Evolutionary conservation across 78 protist genomes (phyloP).

Genomic region (Pirum gemmata): DNA sequence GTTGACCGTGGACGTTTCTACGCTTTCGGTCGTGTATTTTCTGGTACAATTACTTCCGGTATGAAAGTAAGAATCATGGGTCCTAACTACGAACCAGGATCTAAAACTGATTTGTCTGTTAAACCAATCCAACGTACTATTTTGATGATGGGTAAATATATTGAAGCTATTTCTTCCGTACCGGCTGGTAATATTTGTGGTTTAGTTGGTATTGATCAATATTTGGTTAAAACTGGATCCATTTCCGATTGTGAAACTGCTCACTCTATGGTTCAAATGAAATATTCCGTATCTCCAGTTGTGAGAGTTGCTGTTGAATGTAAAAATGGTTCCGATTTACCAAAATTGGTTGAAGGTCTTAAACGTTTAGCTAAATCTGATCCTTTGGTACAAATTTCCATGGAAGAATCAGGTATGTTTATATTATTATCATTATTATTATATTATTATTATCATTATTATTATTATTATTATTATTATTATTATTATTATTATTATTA

Average conservation of each 20-base stretch:
- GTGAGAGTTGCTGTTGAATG: conserved; percentile 98
- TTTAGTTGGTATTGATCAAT: conserved; percentile 97
- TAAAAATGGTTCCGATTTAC: conserved; percentile 68
- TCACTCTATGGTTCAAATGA: conserved; percentile 86
- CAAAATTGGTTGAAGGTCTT: conserved; percentile 98
- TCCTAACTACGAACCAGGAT: conserved; percentile 89
- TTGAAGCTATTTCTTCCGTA: conserved; percentile 79
- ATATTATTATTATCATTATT: too few species aligned
- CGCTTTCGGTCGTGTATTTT: conserved; percentile 99
- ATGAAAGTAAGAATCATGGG: conserved; percentile 94
- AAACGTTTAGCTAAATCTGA: conserved; percentile 81
- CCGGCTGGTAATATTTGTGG: conserved; percentile 96
- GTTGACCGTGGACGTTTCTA: conserved; percentile 84
- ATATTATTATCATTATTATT: too few species aligned
- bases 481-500: too few species aligned
- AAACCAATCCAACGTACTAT: conserved; percentile 95
- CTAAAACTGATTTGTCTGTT: conserved; percentile 87
- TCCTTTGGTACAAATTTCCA: conserved; percentile 75
- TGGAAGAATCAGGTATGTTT: conserved; percentile 93
- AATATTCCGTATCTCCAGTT: conserved; percentile 98
- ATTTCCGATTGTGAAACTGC: conserved; percentile 84
- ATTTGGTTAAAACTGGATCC: conserved; percentile 95
- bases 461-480: too few species aligned
- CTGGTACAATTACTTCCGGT: conserved; percentile 92
- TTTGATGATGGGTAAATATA: conserved; percentile 96